phyloP scores from a whole-genome alignment of 2,329 filamentous ascomycete species.

The Elsinoe fawcettii region DNA sequence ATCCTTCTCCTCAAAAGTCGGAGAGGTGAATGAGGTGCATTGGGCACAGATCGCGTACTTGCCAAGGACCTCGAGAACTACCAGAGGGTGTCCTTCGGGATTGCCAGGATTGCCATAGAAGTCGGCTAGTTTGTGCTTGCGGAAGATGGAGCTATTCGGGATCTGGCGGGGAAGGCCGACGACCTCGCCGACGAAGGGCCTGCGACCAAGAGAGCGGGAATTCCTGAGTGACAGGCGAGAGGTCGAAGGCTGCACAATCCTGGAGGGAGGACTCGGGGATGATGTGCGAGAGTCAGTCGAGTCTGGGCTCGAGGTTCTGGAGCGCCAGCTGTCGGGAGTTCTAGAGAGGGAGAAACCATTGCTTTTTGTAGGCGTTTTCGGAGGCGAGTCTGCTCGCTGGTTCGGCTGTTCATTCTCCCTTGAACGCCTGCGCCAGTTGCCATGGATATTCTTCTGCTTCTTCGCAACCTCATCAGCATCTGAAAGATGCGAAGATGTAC shows the following conservation, averaged over 20 bases:
- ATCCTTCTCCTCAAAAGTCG: not conserved
- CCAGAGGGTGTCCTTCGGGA: not conserved
- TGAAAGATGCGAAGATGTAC: not conserved
- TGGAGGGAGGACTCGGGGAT: not conserved
- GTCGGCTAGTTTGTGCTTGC: not conserved
- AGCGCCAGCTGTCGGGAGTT: too few relatives aligned
- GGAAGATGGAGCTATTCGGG: not conserved
- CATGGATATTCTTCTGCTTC: not conserved
- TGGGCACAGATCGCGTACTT: not conserved
- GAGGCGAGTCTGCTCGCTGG: not conserved
- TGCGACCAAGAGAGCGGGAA: not conserved
- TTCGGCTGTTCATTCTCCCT: not conserved
- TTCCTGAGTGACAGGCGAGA: too few relatives aligned
- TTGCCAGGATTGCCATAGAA: not conserved
- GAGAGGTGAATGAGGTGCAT: not conserved
- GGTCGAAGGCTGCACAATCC: too few relatives aligned
- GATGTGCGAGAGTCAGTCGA: not conserved
- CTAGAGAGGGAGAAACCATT: not conserved
- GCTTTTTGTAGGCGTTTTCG: not conserved
- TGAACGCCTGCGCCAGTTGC: not conserved
- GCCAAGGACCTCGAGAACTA: constrained; percentile 7
- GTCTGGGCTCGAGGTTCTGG: too few relatives aligned
- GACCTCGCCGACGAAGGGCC: not conserved
- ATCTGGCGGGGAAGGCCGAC: not conserved
- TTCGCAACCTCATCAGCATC: not conserved